Conservation (phyloP, 1,284 basidiomycete genomes). For the Moesziomyces parantarcticus region DNA sequence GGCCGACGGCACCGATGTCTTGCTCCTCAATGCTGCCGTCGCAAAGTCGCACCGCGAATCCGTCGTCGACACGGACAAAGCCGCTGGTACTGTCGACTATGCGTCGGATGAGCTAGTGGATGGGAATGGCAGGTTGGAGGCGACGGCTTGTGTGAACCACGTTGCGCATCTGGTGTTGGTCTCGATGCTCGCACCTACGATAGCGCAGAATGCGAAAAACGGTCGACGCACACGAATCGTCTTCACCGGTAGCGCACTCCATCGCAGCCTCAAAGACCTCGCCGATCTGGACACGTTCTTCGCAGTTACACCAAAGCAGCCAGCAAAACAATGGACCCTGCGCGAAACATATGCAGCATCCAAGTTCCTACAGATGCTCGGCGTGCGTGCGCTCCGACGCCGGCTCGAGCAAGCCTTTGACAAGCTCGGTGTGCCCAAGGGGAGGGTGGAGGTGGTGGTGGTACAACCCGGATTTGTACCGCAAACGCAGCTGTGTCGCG, state of each 20-base stretch:
- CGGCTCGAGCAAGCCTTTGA: conserved; percentile 12
- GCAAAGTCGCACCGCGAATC: conserved; percentile 28
- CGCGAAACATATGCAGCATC: conserved; percentile 43
- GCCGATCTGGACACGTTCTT: conserved; percentile 27
- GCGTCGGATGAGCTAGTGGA: conserved; percentile 23
- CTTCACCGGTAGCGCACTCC: conserved; percentile 47
- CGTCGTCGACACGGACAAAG: conserved; percentile 22
- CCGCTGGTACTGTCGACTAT: conserved; percentile 3
- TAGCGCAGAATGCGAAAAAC: conserved; percentile 22
- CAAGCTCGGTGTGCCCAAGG: not conserved
- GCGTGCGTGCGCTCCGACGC: conserved; percentile 41
- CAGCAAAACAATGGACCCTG: conserved; percentile 20
- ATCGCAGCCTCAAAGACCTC: conserved; percentile 32
- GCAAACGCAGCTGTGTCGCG: conserved; percentile 32
- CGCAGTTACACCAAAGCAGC: conserved; percentile 8
- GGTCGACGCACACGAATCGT: conserved; percentile 45
- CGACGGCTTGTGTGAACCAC: conserved; percentile 50
- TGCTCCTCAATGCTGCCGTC: conserved; percentile 47
- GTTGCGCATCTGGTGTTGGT: conserved; percentile 49
- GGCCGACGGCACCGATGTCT: conserved; percentile 22
- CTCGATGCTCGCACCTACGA: conserved; percentile 19
- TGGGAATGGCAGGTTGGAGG: conserved; percentile 27
- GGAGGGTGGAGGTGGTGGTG: conserved; percentile 29
- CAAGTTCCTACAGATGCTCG: conserved; percentile 53
- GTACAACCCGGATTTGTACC: conserved; percentile 50